Conservation (phyloP, 306 rosid species). For the Cyclanthera cordifolia region DNA sequence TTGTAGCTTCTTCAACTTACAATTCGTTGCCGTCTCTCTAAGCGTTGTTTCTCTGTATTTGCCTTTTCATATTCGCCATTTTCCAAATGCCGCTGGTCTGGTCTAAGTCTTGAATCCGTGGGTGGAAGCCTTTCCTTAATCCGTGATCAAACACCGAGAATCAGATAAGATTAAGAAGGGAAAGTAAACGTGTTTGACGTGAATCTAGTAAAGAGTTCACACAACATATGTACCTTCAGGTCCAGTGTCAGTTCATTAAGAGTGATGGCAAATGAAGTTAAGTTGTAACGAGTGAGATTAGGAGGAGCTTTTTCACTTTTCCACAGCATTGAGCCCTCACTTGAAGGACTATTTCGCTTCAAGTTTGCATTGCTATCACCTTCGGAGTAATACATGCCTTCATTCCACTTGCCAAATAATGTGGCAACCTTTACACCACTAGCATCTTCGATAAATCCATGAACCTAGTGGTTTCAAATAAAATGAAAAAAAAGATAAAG, state of each 20-base stretch:
- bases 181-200: conserved; percentile 37
- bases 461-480: conserved; percentile 35
- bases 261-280: conserved; percentile 85
- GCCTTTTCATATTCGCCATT: conserved; percentile 96
- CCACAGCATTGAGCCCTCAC: conserved; percentile 57
- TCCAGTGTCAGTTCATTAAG: conserved; percentile 72
- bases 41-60: conserved; percentile 72
- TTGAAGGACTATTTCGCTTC: conserved; percentile 33
- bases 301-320: conserved; percentile 54
- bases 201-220: conserved; percentile 20
- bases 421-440: conserved; percentile 54
- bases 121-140: conserved; percentile 99
- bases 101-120: conserved; percentile 95
- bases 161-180: conserved; percentile 62
- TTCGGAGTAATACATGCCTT: conserved; percentile 46
- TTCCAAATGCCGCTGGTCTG: conserved; percentile 94
- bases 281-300: conserved; percentile 81
- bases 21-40: conserved; percentile 92
- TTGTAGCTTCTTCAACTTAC: conserved; percentile 33
- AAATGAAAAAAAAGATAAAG: background rate
- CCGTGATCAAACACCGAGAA: conserved; percentile 82
- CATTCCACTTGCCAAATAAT: conserved; percentile 93
- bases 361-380: conserved; percentile 47
- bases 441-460: conserved; percentile 74
- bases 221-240: conserved; percentile 65